Evolutionary conservation across 2,329 filamentous ascomycete species (phyloP).

Genomic region (Aspergillus sp.): DNA sequence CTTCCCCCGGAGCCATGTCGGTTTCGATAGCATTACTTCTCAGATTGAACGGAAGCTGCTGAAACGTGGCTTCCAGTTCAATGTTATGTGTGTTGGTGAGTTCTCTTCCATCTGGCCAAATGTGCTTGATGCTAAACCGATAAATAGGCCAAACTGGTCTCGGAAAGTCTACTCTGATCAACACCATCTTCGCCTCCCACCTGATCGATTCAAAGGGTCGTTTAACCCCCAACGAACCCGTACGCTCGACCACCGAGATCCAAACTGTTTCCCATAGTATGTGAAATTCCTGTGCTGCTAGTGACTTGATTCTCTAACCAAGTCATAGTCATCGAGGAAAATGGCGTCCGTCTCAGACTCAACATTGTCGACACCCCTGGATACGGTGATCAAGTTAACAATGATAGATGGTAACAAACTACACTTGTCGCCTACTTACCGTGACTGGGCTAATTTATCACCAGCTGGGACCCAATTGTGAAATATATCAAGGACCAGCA

Average conservation of each 20-base stretch:
- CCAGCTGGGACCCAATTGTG: constrained; percentile 95
- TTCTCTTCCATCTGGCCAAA: constrained; percentile 27
- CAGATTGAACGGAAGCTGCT: constrained; percentile 99
- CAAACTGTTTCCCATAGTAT: constrained; percentile 88
- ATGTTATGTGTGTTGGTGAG: constrained; percentile 98
- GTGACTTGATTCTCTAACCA: constrained; percentile 18
- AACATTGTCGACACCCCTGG: constrained; percentile 99
- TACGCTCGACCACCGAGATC: constrained; percentile 95
- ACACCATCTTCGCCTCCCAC: constrained; percentile 99
- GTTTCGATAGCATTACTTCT: constrained; percentile 99
- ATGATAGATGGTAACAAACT: constrained; percentile 75
- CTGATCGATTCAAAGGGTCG: constrained; percentile 98
- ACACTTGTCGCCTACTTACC: constrained; percentile 1
- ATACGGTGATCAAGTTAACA: constrained; percentile 98
- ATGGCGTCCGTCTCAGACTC: constrained; percentile 91
- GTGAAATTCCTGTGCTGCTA: constrained; percentile 19
- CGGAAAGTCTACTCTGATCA: constrained; percentile 98
- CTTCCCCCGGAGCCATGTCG: constrained; percentile 96
- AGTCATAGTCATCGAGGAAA: constrained; percentile 83
- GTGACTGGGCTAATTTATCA: constrained; percentile 20
- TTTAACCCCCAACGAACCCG: constrained; percentile 84
- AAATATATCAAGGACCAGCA: constrained; percentile 99
- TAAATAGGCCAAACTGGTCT: constrained; percentile 88
- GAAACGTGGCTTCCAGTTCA: constrained; percentile 99
- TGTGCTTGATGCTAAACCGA: constrained; percentile 2